These are phyloP conservation scores for Globisporangium abappressorium DNA, from an alignment of 352 stramenopile genomes.

Conservation along the genomic window DNA sequence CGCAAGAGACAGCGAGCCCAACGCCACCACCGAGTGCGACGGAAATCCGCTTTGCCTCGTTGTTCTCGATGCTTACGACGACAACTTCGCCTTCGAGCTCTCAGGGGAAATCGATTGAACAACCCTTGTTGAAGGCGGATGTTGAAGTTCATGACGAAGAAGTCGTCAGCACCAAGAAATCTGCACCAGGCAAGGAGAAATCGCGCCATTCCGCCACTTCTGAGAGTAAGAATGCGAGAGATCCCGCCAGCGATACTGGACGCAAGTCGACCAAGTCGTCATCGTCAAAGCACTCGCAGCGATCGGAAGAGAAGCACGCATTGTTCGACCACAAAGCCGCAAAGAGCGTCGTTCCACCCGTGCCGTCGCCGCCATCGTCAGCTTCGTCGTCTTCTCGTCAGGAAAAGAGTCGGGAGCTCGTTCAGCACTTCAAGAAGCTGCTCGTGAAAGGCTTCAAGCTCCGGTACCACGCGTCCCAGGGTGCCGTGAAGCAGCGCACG, in stretches of 20 bases:
- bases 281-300: background rate
- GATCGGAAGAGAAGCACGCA: background rate
- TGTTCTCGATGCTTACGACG: no score
- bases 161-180: no score
- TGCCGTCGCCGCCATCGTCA: background rate
- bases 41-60: no score
- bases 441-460: slow-evolving; percentile 62
- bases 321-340: background rate
- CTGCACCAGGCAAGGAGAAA: no score
- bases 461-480: slow-evolving; percentile 51
- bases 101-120: no score
- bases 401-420: slow-evolving; percentile 58
- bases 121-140: no score
- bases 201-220: background rate
- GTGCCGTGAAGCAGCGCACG: slow-evolving; percentile 42
- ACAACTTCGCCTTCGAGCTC: no score
- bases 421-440: slow-evolving; percentile 73
- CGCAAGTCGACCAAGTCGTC: background rate
- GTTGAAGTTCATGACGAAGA: no score
- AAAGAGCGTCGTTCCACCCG: background rate
- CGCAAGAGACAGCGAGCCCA: no score
- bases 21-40: no score
- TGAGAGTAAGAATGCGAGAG: background rate
- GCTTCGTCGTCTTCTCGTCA: slow-evolving; percentile 15
- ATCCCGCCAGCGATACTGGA: background rate